Evolutionary conservation across 352 stramenopile genomes (phyloP).

Genomic region (Phytopythium delawarense): DNA sequence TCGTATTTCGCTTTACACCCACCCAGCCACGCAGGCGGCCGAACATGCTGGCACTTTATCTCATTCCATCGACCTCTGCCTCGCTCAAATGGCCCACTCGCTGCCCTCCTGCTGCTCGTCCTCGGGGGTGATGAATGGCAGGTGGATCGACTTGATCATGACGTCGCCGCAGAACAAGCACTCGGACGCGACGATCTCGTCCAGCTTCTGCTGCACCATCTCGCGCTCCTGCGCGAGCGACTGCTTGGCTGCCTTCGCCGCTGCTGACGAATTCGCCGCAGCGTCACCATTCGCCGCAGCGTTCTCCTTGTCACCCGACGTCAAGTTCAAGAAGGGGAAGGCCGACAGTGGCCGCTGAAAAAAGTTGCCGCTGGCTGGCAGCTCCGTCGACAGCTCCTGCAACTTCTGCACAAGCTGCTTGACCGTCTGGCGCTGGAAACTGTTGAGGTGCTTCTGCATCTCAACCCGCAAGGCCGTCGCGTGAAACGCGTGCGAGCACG

Average conservation of each 20-base stretch:
- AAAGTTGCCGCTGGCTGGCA: conserved; percentile 68
- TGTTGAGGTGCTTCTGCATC: conserved; percentile 88
- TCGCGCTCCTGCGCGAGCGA: conserved; percentile 81
- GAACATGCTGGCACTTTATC: conserved; percentile 1
- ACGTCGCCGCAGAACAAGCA: conserved; percentile 94
- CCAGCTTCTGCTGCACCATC: conserved; percentile 90
- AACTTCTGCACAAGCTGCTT: conserved; percentile 90
- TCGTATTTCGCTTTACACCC: conserved; percentile 4
- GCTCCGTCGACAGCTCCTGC: conserved; percentile 76
- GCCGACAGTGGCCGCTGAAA: conserved; percentile 62
- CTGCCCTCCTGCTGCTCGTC: conserved; percentile 75
- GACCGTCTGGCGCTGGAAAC: conserved; percentile 85
- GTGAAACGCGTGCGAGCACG: conserved; percentile 93
- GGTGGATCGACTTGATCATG: conserved; percentile 94
- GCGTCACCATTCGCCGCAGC: conserved; percentile 39
- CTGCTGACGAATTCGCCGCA: conserved; percentile 23
- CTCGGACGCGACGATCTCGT: conserved; percentile 93
- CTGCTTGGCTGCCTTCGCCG: conserved; percentile 57
- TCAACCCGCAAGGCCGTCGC: conserved; percentile 85
- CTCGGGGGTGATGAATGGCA: conserved; percentile 88
- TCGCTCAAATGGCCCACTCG: conserved; percentile 80
- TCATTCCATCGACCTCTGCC: background rate
- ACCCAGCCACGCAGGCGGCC: background rate
- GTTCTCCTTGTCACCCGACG: conserved; percentile 63
- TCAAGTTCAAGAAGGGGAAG: conserved; percentile 66